Base-by-base conservation (phyloP, 805 yeast species). In the Kodamaea hsintzibuensis region DNA sequence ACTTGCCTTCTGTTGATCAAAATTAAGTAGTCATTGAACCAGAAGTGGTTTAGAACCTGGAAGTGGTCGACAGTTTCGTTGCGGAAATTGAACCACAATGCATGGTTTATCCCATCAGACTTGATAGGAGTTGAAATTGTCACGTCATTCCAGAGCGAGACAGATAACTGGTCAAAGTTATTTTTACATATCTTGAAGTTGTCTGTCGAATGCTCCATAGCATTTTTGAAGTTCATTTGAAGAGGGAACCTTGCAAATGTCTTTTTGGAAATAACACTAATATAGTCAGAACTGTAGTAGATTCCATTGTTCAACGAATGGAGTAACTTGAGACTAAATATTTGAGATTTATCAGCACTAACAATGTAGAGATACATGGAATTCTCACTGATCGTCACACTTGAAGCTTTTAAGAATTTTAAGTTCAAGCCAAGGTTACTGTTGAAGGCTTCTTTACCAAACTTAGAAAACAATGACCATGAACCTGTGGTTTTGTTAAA, bases 61-160 rank as follows among this genome's bases (percentile, higher is more conserved):
- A 73, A 61, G 2, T 67, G 55, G 35, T 71, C 76, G 50, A 66
- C 55, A 27, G 62, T 65, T 53, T 66, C 69, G 56, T 72, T 70
- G 42, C 63, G 65, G 54, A 73, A 74, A 51, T 68, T 70, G 55
- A 64, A 75, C 80, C 80, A 76, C 9, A 74, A 54, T 4, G 71
- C 62, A 51, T 75, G 79, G 53, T 71, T 71, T 6, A 59, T 51
- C 35, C 64, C 59, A 30, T 56, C 59, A 13, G 60, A 59, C 12
- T 61, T 56, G 10, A 55, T 63, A 4, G 74, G 72, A 1, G 74
- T 72, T 0, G 74, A 69, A 7, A 72, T 53, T 0, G 73, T 53
- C 9, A 72, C 39, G 33, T 64, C 49, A 45, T 65, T 64, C 6
- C 71, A 71, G 56, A 55, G 70, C 0, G 73, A 59, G 4, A 71